These are phyloP conservation scores for Aschersonia sp. DNA, from an alignment of 2,329 filamentous ascomycete genomes.

Conservation along the genomic window DNA sequence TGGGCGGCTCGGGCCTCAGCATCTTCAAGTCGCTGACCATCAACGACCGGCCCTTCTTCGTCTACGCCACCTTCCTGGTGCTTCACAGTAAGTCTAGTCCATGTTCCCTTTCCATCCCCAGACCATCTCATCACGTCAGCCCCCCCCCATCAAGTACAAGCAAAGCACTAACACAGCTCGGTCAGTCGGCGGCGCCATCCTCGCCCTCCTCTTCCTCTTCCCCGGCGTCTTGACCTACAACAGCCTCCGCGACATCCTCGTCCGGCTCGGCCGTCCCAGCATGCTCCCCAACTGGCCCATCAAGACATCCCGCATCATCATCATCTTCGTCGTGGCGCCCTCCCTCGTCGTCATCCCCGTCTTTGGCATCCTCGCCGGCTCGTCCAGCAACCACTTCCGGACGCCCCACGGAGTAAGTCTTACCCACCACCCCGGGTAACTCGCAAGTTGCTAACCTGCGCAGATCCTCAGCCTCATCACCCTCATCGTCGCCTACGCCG, in stretches of 20 bases:
- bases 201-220: constrained; percentile 11
- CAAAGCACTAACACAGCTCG: not conserved
- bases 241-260: constrained; percentile 11
- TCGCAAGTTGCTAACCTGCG: not conserved
- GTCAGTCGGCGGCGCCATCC: constrained; percentile 7
- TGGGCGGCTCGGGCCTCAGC: constrained; percentile 2
- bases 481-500: constrained; percentile 10
- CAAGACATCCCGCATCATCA: constrained; percentile 11
- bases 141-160: too few relatives aligned
- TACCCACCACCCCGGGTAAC: not conserved
- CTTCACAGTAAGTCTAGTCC: constrained; percentile 2
- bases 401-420: constrained; percentile 14
- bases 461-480: constrained; percentile 15
- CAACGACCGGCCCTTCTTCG: constrained; percentile 2
- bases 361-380: constrained; percentile 12
- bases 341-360: constrained; percentile 11
- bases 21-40: constrained; percentile 4
- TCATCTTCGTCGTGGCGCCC: constrained; percentile 12
- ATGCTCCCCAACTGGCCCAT: constrained; percentile 9
- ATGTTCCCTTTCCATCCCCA: not conserved
- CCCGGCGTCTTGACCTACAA: constrained; percentile 14
- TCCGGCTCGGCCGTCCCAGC: constrained; percentile 8
- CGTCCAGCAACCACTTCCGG: constrained; percentile 12
- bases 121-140: not conserved
- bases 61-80: constrained; percentile 1